Base-by-base conservation (phyloP, 441 rosid genomes). In the Gossypium gossypioides region DNA sequence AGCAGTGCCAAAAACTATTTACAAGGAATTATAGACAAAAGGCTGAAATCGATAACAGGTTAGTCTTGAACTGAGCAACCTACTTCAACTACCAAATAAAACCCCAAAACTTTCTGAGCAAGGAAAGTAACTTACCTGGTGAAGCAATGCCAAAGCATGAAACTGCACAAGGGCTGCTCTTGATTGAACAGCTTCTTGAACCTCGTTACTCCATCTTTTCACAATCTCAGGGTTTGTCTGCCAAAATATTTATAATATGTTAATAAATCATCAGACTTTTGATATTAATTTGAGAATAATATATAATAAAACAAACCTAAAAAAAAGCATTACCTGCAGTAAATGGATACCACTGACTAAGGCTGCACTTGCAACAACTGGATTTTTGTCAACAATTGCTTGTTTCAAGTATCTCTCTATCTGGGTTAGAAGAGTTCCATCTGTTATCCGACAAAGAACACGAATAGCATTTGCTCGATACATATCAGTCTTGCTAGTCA, bases 131-230 rank as follows among this genome's bases (percentile, higher is more conserved):
- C 75, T 59, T 73, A 87, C 99, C 93, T 92, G 98, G 77, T 92
- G 95, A 63, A 92, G 93, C 82, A 95, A 80, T 78, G 87, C 96
- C 73, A 95, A 78, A n/a, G 99, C 98, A 84, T 95, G 99, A 78
- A 91, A 95, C 82, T 91, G 99, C 57, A 92, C 98, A 78, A 95
- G 96, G 75, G 98, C 93, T 64, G 97, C 89, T 83, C 96, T 91
- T 68, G 99, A 95, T 57, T 91, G 96, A 79, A 95, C 87, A 84
- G 97, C 97, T 85, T 95, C 99, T 81, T 92, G 98, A 77, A 95
- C 96, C 81, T 95, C 99, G 78, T 95, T 95, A 75, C 98, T 95
- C 98, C 99, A 92, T 78, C 99, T 86, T 83, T 92, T 95, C 77
- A 95, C 99, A 79, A 95, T 89, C 81, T 92, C 98, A 1, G 99